These are phyloP conservation scores for Triticum timopheevii DNA, from an alignment of 176 grass and related monocot genomes.

Conservation along the genomic window DNA sequence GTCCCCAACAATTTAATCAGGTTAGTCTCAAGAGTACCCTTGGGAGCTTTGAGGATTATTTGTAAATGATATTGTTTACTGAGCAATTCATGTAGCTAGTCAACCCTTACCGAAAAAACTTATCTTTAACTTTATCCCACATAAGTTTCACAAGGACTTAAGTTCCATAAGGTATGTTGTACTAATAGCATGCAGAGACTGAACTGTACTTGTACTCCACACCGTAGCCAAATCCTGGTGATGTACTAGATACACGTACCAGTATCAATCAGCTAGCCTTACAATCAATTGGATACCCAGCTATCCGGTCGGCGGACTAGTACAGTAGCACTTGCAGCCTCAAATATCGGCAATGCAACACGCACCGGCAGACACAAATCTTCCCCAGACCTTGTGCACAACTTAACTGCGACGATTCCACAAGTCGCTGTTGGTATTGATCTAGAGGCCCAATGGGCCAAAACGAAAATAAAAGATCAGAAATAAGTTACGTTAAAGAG, in stretches of 20 bases:
- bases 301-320: too few relatives aligned
- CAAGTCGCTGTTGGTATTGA: too few relatives aligned
- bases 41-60: not conserved
- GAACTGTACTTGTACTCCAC: not conserved
- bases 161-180: not conserved
- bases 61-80: not conserved
- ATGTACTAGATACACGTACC: not conserved
- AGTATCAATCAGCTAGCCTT: too few relatives aligned
- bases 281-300: too few relatives aligned
- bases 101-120: not conserved
- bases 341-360: too few relatives aligned
- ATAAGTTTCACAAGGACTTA: not conserved
- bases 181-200: not conserved
- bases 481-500: too few relatives aligned
- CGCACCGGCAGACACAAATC: too few relatives aligned
- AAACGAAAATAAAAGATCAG: too few relatives aligned
- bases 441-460: too few relatives aligned
- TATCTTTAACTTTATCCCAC: not conserved
- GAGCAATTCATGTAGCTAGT: not conserved
- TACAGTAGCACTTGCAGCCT: too few relatives aligned
- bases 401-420: too few relatives aligned
- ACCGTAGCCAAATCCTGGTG: not conserved
- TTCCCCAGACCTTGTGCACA: too few relatives aligned
- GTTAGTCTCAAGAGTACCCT: not conserved
- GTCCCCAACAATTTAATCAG: not conserved